Percentiles rank a stretch among this genome's conserved stretches.
These are phyloP conservation scores for Verticillium klebahnii DNA, from an alignment of 2,329 filamentous ascomycete species.

Conservation along the genomic window DNA sequence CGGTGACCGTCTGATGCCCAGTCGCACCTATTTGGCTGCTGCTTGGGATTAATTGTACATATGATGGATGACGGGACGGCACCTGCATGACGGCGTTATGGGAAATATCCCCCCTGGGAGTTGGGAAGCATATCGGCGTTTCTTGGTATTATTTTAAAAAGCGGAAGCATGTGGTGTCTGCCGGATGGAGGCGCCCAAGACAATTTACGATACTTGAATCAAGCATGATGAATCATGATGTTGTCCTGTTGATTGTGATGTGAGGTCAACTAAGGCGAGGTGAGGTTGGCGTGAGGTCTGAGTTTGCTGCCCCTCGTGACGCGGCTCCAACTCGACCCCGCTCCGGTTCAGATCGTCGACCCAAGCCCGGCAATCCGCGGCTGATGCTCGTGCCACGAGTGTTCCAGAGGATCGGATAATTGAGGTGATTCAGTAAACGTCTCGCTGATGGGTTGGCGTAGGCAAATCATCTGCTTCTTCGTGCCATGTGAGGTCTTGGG, in stretches of 20 bases:
- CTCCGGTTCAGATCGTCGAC: not conserved
- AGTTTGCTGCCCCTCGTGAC: not conserved
- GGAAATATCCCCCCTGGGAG: not conserved
- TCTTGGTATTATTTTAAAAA: not conserved
- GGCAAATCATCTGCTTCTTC: not conserved
- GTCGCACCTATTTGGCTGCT: not conserved
- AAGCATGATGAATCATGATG: not conserved
- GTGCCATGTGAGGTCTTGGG: no score
- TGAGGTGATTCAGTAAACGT: not conserved
- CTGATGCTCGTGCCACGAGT: not conserved
- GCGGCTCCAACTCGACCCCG: not conserved
- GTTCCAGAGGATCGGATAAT: not conserved
- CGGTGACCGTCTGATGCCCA: not conserved
- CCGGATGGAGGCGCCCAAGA: not conserved
- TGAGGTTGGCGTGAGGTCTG: not conserved
- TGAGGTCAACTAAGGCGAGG: not conserved
- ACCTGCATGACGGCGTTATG: not conserved
- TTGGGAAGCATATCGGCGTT: not conserved
- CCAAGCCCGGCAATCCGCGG: not conserved
- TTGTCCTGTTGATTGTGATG: not conserved
- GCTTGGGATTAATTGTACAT: conserved; percentile 6
- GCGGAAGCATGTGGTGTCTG: not conserved
- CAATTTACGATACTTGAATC: not conserved
- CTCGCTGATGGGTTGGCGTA: not conserved
- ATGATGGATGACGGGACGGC: conserved; percentile 11